Evolutionary conservation across 2,329 filamentous ascomycete species (phyloP).

Genomic region (Cytospora chrysosperma): DNA sequence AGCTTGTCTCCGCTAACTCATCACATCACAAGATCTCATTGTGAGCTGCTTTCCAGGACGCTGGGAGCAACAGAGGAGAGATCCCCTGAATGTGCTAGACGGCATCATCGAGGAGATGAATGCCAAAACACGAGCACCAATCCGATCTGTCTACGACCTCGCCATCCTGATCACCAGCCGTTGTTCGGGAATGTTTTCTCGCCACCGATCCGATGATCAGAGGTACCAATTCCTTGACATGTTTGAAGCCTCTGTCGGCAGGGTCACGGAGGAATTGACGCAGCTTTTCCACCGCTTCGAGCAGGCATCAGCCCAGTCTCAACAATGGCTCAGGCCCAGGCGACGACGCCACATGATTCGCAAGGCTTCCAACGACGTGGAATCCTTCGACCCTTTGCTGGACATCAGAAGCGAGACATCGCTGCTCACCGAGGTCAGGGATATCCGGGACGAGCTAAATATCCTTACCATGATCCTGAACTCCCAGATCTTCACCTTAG

Average conservation of each 20-base stretch:
- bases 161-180: constrained; percentile 60
- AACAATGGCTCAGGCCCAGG: constrained; percentile 46
- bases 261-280: constrained; percentile 52
- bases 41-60: constrained; percentile 59
- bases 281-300: constrained; percentile 61
- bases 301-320: constrained; percentile 54
- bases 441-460: constrained; percentile 69
- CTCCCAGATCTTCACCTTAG: constrained; percentile 47
- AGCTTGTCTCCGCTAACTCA: not conserved
- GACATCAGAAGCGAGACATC: constrained; percentile 62
- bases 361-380: constrained; percentile 34
- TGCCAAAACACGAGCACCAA: constrained; percentile 59
- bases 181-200: constrained; percentile 61
- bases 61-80: constrained; percentile 59
- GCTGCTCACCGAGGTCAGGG: constrained; percentile 62
- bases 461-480: constrained; percentile 57
- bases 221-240: constrained; percentile 66
- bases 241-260: constrained; percentile 64
- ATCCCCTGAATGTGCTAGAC: constrained; percentile 62
- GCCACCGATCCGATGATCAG: constrained; percentile 56
- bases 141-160: constrained; percentile 61
- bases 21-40: constrained; percentile 49
- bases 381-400: constrained; percentile 54
- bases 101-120: constrained; percentile 65
- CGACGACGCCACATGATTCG: constrained; percentile 14